Evolutionary conservation across 176 grass and related monocot genomes (phyloP).

Genomic region (Panicum miliaceum): DNA sequence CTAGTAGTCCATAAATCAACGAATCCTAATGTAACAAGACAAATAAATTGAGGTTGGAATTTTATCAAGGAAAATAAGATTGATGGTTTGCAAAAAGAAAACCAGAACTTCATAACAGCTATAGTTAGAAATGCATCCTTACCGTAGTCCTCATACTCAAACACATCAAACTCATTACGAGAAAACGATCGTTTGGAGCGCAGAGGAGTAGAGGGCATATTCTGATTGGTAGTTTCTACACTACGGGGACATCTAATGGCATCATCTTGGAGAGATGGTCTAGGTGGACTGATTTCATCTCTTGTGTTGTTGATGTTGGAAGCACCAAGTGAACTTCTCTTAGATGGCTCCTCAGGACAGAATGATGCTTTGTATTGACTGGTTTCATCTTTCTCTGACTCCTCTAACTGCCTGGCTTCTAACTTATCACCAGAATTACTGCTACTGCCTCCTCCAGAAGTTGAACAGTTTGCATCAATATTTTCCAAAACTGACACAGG

Average conservation of each 20-base stretch:
- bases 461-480: slow-evolving; percentile 49
- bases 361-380: slow-evolving; percentile 31
- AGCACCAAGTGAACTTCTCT: slow-evolving; percentile 21
- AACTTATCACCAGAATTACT: slow-evolving; percentile 24
- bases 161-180: background rate
- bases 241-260: background rate
- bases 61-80: background rate
- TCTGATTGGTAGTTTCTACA: slow-evolving; percentile 23
- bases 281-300: slow-evolving; percentile 38
- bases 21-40: background rate
- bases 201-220: slow-evolving; percentile 50
- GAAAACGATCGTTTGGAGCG: background rate
- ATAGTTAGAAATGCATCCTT: slow-evolving; percentile 32
- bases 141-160: slow-evolving; percentile 49
- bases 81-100: background rate
- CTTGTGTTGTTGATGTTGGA: background rate
- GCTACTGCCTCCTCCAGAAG: slow-evolving; percentile 36
- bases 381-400: slow-evolving; percentile 34
- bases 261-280: slow-evolving; percentile 24
- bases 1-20: background rate
- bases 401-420: slow-evolving; percentile 23
- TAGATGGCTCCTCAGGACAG: slow-evolving; percentile 26
- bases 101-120: background rate
- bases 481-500: slow-evolving; percentile 71
- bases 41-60: background rate